These are phyloP conservation scores for Leucocoprinus leucothites DNA, from an alignment of 768 basidiomycete genomes.

Conservation along the genomic window DNA sequence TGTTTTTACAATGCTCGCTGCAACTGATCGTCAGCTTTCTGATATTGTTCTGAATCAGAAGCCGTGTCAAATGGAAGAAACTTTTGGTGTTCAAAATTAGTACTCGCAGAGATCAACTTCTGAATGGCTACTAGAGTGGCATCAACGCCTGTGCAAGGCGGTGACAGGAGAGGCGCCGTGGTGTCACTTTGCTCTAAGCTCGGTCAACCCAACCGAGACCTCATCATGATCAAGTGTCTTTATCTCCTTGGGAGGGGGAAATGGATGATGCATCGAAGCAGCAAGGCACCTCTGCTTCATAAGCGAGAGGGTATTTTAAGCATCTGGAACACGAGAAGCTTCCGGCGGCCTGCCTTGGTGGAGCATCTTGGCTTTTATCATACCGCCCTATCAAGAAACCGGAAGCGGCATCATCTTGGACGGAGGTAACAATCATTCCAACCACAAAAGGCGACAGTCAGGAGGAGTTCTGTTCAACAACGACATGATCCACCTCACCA, in stretches of 20 bases:
- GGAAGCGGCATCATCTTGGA: not conserved
- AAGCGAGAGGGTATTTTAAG: constrained; percentile 8
- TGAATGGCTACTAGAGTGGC: not conserved
- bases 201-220: not conserved
- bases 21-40: constrained; percentile 10
- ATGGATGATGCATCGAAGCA: not conserved
- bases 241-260: not conserved
- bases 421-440: not conserved
- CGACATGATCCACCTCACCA: too few species aligned
- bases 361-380: constrained; percentile 3
- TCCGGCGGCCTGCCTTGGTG: constrained; percentile 7
- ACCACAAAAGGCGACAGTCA: not conserved
- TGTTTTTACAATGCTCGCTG: not conserved
- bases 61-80: not conserved
- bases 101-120: not conserved
- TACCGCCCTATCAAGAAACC: not conserved
- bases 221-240: not conserved
- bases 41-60: constrained; percentile 10
- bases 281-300: constrained; percentile 7
- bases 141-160: not conserved
- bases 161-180: not conserved
- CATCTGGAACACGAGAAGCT: constrained; percentile 3
- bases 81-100: not conserved
- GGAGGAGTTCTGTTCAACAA: too few species aligned
- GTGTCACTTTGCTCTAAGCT: not conserved